Percentiles rank a stretch among this genome's conserved stretches.
Conservation (phyloP, 768 basidiomycete species). For the Calvatia gigantea region DNA sequence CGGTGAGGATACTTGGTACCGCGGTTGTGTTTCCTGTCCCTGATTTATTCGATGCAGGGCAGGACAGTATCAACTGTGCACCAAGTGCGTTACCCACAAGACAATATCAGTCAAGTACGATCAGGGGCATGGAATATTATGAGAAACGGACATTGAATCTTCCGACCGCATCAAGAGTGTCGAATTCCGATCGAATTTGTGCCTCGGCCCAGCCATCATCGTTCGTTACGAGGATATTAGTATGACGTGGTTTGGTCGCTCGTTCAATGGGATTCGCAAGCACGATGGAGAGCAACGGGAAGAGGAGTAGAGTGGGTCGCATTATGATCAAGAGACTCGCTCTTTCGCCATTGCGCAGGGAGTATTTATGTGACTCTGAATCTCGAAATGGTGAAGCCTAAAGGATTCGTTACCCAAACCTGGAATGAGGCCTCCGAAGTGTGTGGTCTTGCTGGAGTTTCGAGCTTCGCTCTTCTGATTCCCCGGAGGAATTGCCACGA, state of each 20-base stretch:
- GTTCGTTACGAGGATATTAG: conserved; percentile 29
- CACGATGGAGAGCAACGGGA: conserved; percentile 1
- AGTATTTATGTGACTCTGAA: not conserved
- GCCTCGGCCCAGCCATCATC: conserved; percentile 45
- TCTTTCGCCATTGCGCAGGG: not conserved
- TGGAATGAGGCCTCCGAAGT: too few relatives aligned
- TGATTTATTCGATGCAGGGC: conserved; percentile 42
- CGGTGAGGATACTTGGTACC: conserved; percentile 27
- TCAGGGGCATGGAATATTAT: not conserved
- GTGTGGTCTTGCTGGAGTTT: not conserved
- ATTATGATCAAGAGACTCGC: not conserved
- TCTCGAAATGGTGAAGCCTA: too few relatives aligned
- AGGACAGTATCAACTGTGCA: conserved; percentile 42
- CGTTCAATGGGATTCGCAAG: not conserved
- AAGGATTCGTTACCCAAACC: too few relatives aligned
- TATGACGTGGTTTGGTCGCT: not conserved
- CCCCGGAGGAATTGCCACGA: not conserved
- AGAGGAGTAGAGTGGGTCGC: not conserved
- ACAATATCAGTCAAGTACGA: not conserved
- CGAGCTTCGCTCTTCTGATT: not conserved
- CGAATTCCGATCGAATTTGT: conserved; percentile 39
- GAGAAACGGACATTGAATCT: conserved; percentile 29
- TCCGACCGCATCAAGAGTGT: conserved; percentile 33
- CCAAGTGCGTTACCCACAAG: not conserved
- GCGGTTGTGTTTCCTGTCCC: conserved; percentile 41